Conservation (phyloP, 768 basidiomycete genomes). For the Rhodotorula toruloides region DNA sequence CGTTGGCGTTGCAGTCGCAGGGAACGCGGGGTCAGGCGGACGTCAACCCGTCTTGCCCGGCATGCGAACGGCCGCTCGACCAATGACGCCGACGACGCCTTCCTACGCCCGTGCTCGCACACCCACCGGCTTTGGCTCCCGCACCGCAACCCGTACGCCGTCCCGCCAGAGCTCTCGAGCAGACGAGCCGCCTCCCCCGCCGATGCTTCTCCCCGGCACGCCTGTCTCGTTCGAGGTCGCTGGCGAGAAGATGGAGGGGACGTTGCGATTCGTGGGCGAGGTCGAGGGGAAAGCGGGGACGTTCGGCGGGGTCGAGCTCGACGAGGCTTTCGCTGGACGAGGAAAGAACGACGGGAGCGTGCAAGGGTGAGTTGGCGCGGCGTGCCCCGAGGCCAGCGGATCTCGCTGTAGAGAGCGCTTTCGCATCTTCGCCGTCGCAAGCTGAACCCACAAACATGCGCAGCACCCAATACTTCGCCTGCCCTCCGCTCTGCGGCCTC, state of each 20-base stretch:
- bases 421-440: too few relatives aligned
- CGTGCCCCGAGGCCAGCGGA: too few relatives aligned
- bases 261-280: conserved; percentile 69
- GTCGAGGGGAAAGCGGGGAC: conserved; percentile 83
- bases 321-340: conserved; percentile 75
- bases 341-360: conserved; percentile 95
- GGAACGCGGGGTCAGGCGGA: background rate
- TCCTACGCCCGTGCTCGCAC: conserved; percentile 12
- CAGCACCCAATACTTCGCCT: conserved; percentile 78
- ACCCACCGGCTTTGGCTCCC: conserved; percentile 28
- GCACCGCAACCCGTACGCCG: background rate
- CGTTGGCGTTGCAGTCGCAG: conserved; percentile 14
- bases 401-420: background rate
- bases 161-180: background rate
- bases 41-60: conserved; percentile 24
- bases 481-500: conserved; percentile 79
- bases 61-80: background rate
- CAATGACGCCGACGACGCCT: conserved; percentile 18
- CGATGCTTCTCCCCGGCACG: conserved; percentile 60
- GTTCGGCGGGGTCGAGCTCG: conserved; percentile 90
- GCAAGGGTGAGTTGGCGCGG: conserved; percentile 71
- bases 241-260: conserved; percentile 69
- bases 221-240: conserved; percentile 79
- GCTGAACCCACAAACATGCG: background rate
- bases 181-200: background rate